These are phyloP conservation scores for Skeletonema tropicum DNA, from an alignment of 108 stramenopile species.

Conservation along the genomic window DNA sequence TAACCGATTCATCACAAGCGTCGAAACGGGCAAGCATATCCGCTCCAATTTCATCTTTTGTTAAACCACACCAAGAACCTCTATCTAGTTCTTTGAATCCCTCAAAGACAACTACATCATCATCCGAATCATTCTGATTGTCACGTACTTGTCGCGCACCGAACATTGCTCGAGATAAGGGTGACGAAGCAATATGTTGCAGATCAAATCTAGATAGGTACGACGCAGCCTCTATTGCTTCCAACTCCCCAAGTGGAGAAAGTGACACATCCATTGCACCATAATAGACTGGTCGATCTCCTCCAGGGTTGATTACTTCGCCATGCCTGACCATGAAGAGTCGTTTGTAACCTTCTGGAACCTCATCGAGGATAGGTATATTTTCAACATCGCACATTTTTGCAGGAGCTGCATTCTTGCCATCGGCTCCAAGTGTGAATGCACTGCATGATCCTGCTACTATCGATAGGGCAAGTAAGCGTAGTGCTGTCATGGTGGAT, in stretches of 20 bases:
- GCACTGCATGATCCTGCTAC: background rate
- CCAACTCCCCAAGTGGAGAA: constrained; percentile 79
- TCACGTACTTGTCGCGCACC: constrained; percentile 71
- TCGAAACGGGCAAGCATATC: constrained; percentile 77
- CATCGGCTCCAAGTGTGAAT: constrained; percentile 17
- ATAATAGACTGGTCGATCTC: constrained; percentile 84
- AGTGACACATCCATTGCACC: constrained; percentile 87
- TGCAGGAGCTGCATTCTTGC: constrained; percentile 44
- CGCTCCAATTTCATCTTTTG: constrained; percentile 78
- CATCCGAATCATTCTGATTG: constrained; percentile 32
- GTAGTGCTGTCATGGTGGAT: background rate
- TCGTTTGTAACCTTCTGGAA: constrained; percentile 59
- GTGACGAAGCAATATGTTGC: constrained; percentile 72
- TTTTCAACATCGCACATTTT: constrained; percentile 44
- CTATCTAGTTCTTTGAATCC: constrained; percentile 85
- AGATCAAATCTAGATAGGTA: constrained; percentile 72
- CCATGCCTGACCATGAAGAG: constrained; percentile 88
- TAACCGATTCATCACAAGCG: constrained; percentile 82
- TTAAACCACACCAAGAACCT: constrained; percentile 73
- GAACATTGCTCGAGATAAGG: constrained; percentile 77
- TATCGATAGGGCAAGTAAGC: background rate
- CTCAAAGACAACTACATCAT: constrained; percentile 48
- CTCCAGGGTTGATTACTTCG: constrained; percentile 91
- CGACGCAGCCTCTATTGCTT: constrained; percentile 79
- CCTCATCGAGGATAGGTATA: constrained; percentile 37